phyloP scores from a whole-genome alignment of 306 rosid species.

The Cajanus cajan region DNA sequence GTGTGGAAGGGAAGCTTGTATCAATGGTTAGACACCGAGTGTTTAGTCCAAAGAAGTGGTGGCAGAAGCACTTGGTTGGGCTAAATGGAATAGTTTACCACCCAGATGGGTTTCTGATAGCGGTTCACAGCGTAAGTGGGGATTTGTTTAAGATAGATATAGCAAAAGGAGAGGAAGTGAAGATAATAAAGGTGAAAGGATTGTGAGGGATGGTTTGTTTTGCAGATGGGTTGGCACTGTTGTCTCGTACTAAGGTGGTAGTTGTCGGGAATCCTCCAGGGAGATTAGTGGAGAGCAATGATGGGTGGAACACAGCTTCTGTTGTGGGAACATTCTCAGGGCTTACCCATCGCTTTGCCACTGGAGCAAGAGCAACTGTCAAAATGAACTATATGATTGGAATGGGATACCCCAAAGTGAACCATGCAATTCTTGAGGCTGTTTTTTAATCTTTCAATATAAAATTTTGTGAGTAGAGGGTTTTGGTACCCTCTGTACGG shows the following conservation, averaged over 20 bases:
- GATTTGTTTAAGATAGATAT: constrained; percentile 70
- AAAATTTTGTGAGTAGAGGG: no score
- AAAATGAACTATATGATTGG: constrained; percentile 76
- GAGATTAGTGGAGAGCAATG: constrained; percentile 77
- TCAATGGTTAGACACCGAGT: constrained; percentile 59
- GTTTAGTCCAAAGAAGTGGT: constrained; percentile 61
- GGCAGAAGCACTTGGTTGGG: constrained; percentile 68
- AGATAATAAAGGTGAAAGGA: constrained; percentile 45
- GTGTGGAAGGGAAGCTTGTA: constrained; percentile 58
- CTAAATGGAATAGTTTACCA: constrained; percentile 90
- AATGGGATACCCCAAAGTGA: constrained; percentile 81
- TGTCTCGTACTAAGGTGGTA: constrained; percentile 71
- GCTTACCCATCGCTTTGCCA: constrained; percentile 71
- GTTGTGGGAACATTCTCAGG: constrained; percentile 61
- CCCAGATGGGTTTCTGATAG: constrained; percentile 81
- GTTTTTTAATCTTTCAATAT: constrained; percentile 58
- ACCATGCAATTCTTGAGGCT: constrained; percentile 84
- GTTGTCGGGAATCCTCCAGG: constrained; percentile 82
- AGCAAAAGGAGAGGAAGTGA: constrained; percentile 64
- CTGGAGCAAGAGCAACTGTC: constrained; percentile 84
- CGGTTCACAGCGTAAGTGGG: constrained; percentile 70
- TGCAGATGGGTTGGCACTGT: constrained; percentile 65
- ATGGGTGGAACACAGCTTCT: constrained; percentile 88
- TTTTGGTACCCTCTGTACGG: no score
- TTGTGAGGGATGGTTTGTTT: constrained; percentile 24